phyloP scores from a whole-genome alignment of 148 eudicot species.

The Silene uniflora region DNA sequence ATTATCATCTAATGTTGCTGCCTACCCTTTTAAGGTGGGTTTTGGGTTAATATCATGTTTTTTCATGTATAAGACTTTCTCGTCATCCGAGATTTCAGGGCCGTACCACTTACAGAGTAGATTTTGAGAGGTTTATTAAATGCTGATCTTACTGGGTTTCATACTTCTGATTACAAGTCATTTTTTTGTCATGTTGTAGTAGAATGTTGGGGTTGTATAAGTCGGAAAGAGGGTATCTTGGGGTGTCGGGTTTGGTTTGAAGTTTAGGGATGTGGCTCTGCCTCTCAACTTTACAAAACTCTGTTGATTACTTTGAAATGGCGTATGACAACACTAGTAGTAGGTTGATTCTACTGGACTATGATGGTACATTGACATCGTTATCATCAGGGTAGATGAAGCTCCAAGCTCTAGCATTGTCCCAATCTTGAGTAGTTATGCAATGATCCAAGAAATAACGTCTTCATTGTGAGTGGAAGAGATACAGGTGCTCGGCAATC shows the following conservation, averaged over 20 bases:
- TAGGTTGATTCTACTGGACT: constrained; percentile 65
- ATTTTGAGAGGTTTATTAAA: constrained; percentile 64
- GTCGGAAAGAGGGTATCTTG: constrained; percentile 76
- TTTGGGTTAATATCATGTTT: constrained; percentile 64
- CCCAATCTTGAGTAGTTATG: constrained; percentile 35
- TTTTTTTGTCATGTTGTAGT: constrained; percentile 80
- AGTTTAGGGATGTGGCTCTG: constrained; percentile 62
- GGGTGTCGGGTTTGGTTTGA: no score
- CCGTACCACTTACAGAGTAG: constrained; percentile 73
- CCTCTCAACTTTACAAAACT: constrained; percentile 64
- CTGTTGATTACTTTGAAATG: constrained; percentile 51
- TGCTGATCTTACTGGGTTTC: constrained; percentile 83
- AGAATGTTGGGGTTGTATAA: constrained; percentile 78
- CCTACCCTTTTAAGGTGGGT: constrained; percentile 78
- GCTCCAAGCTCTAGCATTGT: constrained; percentile 49
- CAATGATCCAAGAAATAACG: constrained; percentile 63
- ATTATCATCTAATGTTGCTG: constrained; percentile 81
- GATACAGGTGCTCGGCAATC: constrained; percentile 44
- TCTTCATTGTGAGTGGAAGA: constrained; percentile 79
- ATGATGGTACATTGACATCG: constrained; percentile 69
- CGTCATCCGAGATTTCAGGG: constrained; percentile 72
- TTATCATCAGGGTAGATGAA: constrained; percentile 36
- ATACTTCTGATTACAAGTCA: constrained; percentile 87
- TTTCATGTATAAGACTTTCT: constrained; percentile 70
- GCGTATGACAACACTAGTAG: constrained; percentile 44